Conservation (phyloP, 2,329 filamentous ascomycete species). For the Epichloe sp. region DNA sequence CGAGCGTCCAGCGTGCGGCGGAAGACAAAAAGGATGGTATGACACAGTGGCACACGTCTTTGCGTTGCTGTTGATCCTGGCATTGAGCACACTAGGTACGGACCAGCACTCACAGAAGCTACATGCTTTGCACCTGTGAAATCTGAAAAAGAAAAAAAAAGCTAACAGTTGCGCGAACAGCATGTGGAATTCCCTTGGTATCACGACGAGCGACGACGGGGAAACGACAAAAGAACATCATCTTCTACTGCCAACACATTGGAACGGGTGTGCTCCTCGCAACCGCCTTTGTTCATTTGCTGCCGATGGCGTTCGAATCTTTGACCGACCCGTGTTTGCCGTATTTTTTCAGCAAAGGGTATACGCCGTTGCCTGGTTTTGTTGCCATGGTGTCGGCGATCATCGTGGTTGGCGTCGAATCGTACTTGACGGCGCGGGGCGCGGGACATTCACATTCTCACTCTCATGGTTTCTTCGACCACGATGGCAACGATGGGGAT, state of each 20-base stretch:
- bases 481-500: constrained; percentile 29
- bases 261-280: constrained; percentile 78
- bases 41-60: constrained; percentile 55
- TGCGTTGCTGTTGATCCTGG: constrained; percentile 52
- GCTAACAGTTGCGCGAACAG: constrained; percentile 19
- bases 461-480: constrained; percentile 34
- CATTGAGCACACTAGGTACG: constrained; percentile 44
- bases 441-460: constrained; percentile 50
- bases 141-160: neutral
- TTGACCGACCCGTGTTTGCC: constrained; percentile 61
- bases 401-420: constrained; percentile 73
- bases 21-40: constrained; percentile 41
- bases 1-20: constrained; percentile 38
- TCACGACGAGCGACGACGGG: constrained; percentile 45
- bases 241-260: constrained; percentile 60
- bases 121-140: too few relatives aligned
- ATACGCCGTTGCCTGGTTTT: constrained; percentile 66
- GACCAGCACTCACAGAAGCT: neutral
- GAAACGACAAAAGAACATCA: constrained; percentile 43
- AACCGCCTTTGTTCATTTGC: constrained; percentile 69
- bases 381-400: constrained; percentile 75
- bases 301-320: constrained; percentile 54
- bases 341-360: constrained; percentile 65
- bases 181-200: constrained; percentile 54
- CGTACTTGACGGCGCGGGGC: constrained; percentile 66